Evolutionary conservation across 208 protist species (phyloP).

Genomic region (Trypanosoma cruzi): DNA sequence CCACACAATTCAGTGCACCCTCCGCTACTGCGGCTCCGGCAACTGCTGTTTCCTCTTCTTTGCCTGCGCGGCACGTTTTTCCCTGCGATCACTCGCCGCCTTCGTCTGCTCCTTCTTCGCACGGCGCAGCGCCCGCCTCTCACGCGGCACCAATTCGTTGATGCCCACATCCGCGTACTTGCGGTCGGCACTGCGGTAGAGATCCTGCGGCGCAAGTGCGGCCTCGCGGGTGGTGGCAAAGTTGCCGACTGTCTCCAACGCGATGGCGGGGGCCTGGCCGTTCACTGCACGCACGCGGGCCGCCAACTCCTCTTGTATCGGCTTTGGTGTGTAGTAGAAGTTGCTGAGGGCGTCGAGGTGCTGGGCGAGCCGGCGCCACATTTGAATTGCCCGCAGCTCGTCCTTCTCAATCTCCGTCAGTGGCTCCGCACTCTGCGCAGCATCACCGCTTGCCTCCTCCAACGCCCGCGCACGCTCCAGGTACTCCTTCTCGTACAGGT

Average conservation of each 20-base stretch:
- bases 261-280: constrained; percentile 79
- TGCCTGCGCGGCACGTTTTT: constrained; percentile 44
- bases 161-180: constrained; percentile 69
- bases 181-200: constrained; percentile 65
- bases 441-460: constrained; percentile 50
- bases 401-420: constrained; percentile 92
- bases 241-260: constrained; percentile 83
- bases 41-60: constrained; percentile 21
- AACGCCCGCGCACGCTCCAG: constrained; percentile 70
- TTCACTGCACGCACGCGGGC: constrained; percentile 88
- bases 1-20: not conserved
- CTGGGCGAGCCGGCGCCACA: constrained; percentile 89
- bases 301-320: constrained; percentile 82
- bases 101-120: constrained; percentile 69
- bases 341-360: constrained; percentile 93
- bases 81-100: constrained; percentile 34
- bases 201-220: constrained; percentile 88
- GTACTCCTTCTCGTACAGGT: constrained; percentile 93
- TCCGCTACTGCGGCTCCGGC: not conserved
- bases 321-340: constrained; percentile 92
- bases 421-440: constrained; percentile 56
- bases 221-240: constrained; percentile 77
- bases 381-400: constrained; percentile 89
- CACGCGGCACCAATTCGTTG: constrained; percentile 70
- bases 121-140: constrained; percentile 76